Conservation (phyloP, 768 basidiomycete species). For the Cystobasidium ongulense region DNA sequence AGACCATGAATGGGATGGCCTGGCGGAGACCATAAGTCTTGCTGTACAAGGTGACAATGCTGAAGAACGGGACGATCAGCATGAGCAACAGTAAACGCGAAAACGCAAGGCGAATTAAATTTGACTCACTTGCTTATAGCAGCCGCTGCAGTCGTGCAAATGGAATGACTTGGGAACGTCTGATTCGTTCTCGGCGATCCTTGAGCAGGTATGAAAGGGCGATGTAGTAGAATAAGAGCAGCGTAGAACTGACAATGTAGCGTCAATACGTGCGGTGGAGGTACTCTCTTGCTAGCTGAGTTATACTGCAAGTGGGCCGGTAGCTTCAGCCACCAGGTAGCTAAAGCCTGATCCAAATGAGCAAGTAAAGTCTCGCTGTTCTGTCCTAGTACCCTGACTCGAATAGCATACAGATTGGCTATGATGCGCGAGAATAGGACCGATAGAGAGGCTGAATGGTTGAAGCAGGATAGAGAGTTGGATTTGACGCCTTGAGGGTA, state of each 20-base stretch:
- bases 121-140: constrained; percentile 40
- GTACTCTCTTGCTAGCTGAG: constrained; percentile 38
- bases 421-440: constrained; percentile 43
- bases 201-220: constrained; percentile 43
- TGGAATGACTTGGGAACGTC: constrained; percentile 39
- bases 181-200: constrained; percentile 34
- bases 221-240: constrained; percentile 43
- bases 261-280: constrained; percentile 42
- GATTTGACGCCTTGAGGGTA: constrained; percentile 33
- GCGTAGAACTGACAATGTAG: constrained; percentile 44
- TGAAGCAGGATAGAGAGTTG: constrained; percentile 41
- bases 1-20: constrained; percentile 42
- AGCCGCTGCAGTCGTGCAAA: constrained; percentile 43
- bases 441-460: constrained; percentile 40
- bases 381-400: constrained; percentile 40
- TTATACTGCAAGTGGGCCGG: constrained; percentile 42
- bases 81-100: constrained; percentile 5
- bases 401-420: constrained; percentile 43
- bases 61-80: not conserved
- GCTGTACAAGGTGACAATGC: constrained; percentile 37
- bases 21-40: constrained; percentile 42
- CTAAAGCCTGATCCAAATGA: constrained; percentile 43
- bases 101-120: constrained; percentile 1
- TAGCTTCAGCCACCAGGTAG: constrained; percentile 42
- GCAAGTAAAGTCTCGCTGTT: constrained; percentile 39